Conservation (phyloP, 1,139 yeast species). For the Candida gigantensis region DNA sequence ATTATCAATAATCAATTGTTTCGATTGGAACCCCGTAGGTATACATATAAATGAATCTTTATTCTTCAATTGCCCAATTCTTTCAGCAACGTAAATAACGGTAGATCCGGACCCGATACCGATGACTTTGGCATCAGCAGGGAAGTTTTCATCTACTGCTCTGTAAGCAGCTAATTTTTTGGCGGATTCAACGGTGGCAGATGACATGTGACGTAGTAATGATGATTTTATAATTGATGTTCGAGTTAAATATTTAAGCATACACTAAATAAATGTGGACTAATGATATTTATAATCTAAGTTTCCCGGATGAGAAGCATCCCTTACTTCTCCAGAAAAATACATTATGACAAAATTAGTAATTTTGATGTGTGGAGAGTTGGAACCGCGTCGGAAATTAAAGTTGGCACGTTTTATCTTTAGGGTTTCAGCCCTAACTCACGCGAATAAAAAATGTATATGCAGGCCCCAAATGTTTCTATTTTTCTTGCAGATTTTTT, state of each 20-base stretch:
- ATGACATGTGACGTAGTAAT: conserved; percentile 6
- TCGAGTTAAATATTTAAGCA: no score
- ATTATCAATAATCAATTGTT: conserved; percentile 78
- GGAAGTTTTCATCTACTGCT: conserved; percentile 90
- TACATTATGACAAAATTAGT: conserved; percentile 3
- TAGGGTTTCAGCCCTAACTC: conserved; percentile 4
- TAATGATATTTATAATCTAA: background rate
- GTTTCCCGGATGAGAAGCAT: background rate
- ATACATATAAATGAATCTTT: conserved; percentile 71
- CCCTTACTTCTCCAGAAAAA: background rate
- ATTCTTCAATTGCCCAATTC: conserved; percentile 71
- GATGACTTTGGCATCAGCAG: conserved; percentile 66
- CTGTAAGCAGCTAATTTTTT: conserved; percentile 86
- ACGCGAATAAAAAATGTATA: background rate
- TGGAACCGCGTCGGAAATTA: conserved; percentile 1
- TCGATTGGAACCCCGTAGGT: conserved; percentile 96
- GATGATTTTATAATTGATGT: background rate
- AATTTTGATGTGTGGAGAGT: conserved; percentile 1
- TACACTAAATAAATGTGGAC: background rate
- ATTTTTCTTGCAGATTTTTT: background rate
- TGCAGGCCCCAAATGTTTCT: background rate
- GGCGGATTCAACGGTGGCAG: conserved; percentile 56
- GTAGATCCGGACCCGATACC: conserved; percentile 98
- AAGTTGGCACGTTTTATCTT: background rate
- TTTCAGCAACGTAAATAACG: conserved; percentile 92